phyloP scores from a whole-genome alignment of 371 early-diverging fungal genomes.

The Actinomortierella ambigua region DNA sequence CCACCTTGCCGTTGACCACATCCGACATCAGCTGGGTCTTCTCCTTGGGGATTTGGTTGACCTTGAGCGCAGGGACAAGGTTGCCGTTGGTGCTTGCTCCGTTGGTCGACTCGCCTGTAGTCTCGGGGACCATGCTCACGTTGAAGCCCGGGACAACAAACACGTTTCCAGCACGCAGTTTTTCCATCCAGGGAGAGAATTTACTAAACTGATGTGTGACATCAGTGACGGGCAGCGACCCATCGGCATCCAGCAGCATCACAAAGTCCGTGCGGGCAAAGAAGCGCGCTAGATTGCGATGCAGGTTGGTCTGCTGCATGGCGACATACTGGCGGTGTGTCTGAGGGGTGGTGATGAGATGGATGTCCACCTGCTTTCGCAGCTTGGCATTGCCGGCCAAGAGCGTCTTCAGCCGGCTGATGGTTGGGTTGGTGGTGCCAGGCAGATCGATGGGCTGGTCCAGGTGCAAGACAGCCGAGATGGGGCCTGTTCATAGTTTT shows the following conservation, averaged over 20 bases:
- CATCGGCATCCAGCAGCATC: constrained; percentile 47
- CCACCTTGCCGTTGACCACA: constrained; percentile 22
- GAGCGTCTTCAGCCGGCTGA: constrained; percentile 44
- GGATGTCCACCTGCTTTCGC: constrained; percentile 55
- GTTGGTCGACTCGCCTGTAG: neutral
- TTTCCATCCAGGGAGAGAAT: constrained; percentile 46
- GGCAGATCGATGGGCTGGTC: constrained; percentile 27
- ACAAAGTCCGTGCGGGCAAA: constrained; percentile 59
- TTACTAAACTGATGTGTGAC: constrained; percentile 24
- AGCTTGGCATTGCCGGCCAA: constrained; percentile 50
- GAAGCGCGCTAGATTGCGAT: constrained; percentile 61
- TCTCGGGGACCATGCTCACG: constrained; percentile 10
- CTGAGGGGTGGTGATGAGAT: constrained; percentile 52
- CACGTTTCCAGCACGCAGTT: constrained; percentile 52
- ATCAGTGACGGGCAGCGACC: constrained; percentile 45
- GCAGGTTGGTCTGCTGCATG: constrained; percentile 43
- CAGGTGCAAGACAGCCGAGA: constrained; percentile 57
- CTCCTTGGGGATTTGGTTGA: constrained; percentile 16
- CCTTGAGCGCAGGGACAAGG: constrained; percentile 22
- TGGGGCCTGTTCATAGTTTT: constrained; percentile 50
- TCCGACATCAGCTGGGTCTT: constrained; percentile 16
- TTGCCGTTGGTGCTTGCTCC: neutral
- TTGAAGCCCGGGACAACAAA: constrained; percentile 61
- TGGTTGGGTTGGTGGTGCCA: constrained; percentile 14
- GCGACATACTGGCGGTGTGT: constrained; percentile 28